These are phyloP conservation scores for Suillus weaverae DNA, from an alignment of 768 basidiomycete species.

Conservation along the genomic window DNA sequence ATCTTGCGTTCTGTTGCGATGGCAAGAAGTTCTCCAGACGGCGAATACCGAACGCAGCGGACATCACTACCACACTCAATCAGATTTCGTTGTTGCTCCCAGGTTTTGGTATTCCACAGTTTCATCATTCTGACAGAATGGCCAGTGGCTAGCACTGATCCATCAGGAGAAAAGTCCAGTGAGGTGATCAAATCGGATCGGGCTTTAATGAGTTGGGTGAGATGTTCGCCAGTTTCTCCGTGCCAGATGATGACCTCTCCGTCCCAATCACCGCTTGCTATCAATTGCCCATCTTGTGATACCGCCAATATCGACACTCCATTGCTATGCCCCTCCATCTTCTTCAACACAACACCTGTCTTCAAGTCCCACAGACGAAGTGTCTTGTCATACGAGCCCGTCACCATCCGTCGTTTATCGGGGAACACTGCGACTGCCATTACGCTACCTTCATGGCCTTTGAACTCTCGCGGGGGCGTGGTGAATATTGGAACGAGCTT, in stretches of 20 bases:
- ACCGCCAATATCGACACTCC: background rate
- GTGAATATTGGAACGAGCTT: background rate
- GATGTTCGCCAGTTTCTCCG: background rate
- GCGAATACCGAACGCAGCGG: background rate
- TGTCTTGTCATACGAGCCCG: background rate
- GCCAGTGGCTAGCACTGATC: background rate
- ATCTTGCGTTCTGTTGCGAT: background rate
- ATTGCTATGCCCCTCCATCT: background rate
- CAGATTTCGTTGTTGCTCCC: background rate
- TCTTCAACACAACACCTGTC: background rate
- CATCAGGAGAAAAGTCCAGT: background rate
- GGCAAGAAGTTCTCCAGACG: background rate
- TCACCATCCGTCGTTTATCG: background rate
- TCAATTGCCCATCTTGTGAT: background rate
- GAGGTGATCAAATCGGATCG: rapidly evolving
- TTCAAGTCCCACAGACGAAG: background rate
- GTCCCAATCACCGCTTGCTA: background rate
- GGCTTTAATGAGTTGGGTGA: background rate
- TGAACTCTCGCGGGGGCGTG: background rate
- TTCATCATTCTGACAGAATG: rapidly evolving
- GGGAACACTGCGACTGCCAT: background rate
- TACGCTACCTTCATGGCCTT: background rate
- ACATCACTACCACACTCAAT: background rate
- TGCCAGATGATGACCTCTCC: background rate
- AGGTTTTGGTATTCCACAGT: background rate